Percentiles rank a stretch among this genome's conserved stretches.
phyloP scores from a whole-genome alignment of 225 moss, liverwort and hornwort genomes.

The Thuidium tamariscinum region DNA sequence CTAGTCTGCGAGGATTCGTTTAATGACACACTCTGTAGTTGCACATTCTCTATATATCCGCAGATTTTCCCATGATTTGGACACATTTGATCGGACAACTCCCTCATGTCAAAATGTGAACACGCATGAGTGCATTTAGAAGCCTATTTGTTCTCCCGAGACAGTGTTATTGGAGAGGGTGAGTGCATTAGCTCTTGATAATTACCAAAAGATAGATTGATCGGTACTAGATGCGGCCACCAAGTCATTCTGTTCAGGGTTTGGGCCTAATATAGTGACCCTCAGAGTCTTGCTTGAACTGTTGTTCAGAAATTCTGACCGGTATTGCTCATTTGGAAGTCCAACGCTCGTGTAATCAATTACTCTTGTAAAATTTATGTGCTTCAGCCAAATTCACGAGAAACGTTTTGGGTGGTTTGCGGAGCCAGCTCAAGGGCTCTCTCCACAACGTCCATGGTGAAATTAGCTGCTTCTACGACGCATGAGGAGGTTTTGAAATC shows the following conservation, averaged over 20 bases:
- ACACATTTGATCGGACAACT: no score
- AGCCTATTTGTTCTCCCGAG: not conserved
- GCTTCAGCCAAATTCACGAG: slow-evolving; percentile 7
- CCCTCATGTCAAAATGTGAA: not conserved
- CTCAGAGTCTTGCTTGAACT: not conserved
- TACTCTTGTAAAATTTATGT: not conserved
- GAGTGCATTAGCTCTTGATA: not conserved
- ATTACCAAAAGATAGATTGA: not conserved
- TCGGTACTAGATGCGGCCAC: not conserved
- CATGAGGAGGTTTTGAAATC: slow-evolving; percentile 13
- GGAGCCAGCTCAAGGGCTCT: slow-evolving; percentile 14
- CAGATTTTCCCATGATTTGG: no score
- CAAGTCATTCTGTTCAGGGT: not conserved
- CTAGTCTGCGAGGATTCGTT: not conserved
- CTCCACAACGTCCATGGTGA: not conserved
- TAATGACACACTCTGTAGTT: not conserved
- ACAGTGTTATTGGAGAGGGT: not conserved
- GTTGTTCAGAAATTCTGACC: not conserved
- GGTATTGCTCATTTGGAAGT: not conserved
- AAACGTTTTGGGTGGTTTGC: slow-evolving; percentile 13
- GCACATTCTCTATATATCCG: not conserved
- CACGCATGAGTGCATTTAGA: not conserved
- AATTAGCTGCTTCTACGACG: not conserved
- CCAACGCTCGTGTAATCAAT: not conserved
- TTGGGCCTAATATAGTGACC: not conserved